Percentiles rank a stretch among this genome's conserved stretches.
phyloP scores from a whole-genome alignment of 768 basidiomycete species.

The Suillus variegatus region DNA sequence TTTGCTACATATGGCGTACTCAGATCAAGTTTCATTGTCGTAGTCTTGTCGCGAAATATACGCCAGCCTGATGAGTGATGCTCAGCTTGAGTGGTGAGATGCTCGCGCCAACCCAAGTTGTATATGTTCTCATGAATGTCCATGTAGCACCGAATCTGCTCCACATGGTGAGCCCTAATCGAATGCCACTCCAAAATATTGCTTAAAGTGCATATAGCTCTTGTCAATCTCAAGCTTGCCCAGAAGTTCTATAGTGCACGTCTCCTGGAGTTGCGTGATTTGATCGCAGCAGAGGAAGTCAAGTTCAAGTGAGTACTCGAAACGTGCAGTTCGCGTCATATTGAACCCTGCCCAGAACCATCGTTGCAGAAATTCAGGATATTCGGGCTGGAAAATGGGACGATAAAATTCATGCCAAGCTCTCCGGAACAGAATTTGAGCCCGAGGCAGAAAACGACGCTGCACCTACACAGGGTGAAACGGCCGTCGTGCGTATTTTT shows the following conservation, averaged over 20 bases:
- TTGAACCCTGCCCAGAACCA: conserved; percentile 41
- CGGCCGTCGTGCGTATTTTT: conserved; percentile 1
- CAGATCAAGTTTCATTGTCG: conserved; percentile 16
- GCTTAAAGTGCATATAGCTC: conserved; percentile 45
- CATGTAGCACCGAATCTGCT: conserved; percentile 36
- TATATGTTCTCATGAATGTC: neutral
- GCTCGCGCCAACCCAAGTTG: neutral
- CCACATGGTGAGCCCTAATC: conserved; percentile 48
- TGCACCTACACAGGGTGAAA: neutral
- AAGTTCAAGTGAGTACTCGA: conserved; percentile 65
- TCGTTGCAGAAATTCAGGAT: conserved; percentile 75
- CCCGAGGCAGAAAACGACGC: neutral
- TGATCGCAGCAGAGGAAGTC: conserved; percentile 71
- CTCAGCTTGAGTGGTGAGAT: conserved; percentile 63
- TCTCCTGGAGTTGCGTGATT: conserved; percentile 67
- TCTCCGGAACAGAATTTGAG: conserved; percentile 17
- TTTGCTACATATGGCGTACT: conserved; percentile 17
- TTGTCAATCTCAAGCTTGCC: conserved; percentile 67
- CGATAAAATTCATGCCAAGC: conserved; percentile 43
- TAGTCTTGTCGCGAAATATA: conserved; percentile 75
- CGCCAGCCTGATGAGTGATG: conserved; percentile 64
- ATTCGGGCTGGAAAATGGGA: conserved; percentile 73
- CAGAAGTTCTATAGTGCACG: conserved; percentile 73
- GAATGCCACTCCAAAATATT: neutral
- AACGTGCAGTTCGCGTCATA: neutral